Base-by-base conservation (phyloP, 371 early-diverging fungal genomes). In the Conidiobolus incongruus region DNA sequence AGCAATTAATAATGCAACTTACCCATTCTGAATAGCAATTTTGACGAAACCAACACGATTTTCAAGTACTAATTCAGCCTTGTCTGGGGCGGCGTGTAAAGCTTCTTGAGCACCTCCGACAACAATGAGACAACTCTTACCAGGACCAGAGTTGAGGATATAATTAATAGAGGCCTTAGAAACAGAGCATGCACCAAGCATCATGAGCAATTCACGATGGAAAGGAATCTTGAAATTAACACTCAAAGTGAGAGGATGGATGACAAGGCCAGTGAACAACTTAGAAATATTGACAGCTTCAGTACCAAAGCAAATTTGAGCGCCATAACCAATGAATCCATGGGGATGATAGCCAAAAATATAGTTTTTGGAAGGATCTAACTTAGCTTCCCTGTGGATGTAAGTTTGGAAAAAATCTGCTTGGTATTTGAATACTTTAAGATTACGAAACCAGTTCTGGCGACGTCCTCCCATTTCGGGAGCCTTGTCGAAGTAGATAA, bases 291-390 rank as follows among this genome's bases (percentile, higher is more conserved):
- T 59, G 24, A 69, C 70, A 0, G 70, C 70, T 49, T 77, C 73
- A 12, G 78, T 85, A 5, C 65, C 83, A 68, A 88, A 84, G 38
- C 77, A 76, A 30, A 73, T 63, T 47, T 75, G 75, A 0, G 85
- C 83, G 2, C 87, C 87, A 49, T 82, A 63, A 6, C 73, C 68
- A 45, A 89, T 74, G 41, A 92, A 77, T 11, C 88, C 84, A 42
- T 83, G 84, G 17, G 84, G 84, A 43, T 79, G 78, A 45, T 78
- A 77, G 11, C 77, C 78, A 52, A 81, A 72, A 13, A 83, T 60
- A 40, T n/a, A n/a, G n/a, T n/a, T n/a, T n/a, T n/a, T n/a, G n/a
- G n/a, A n/a, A n/a, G n/a, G n/a, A n/a, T n/a, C 80, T 40, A 86
- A 52, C n/a, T 81, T 78, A 1, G 47, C 59, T 56, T 74, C 74